Evolutionary conservation across 202 grass and related monocot genomes (phyloP).

Genomic region (Sporobolus alterniflorus): DNA sequence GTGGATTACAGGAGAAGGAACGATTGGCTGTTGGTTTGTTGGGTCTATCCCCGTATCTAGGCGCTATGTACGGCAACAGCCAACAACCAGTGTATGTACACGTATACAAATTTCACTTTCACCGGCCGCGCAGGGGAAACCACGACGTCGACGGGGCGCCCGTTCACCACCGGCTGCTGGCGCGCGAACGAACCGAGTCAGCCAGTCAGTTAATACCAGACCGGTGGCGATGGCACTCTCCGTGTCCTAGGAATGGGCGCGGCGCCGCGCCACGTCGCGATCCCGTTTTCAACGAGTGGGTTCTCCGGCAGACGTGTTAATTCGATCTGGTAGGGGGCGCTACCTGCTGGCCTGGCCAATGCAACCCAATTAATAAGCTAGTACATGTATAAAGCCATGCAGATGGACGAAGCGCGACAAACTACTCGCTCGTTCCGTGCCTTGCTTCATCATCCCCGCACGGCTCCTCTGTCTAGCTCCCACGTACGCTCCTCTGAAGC

Average conservation of each 20-base stretch:
- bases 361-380: neutral
- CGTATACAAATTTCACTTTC: too few relatives aligned
- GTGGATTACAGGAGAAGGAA: too few relatives aligned
- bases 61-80: too few relatives aligned
- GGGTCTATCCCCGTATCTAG: too few relatives aligned
- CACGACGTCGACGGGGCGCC: too few relatives aligned
- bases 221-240: neutral
- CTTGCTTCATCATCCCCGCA: neutral
- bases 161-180: neutral
- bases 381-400: conserved; percentile 26
- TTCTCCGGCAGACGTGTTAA: neutral
- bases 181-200: neutral
- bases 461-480: neutral
- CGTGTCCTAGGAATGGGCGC: neutral
- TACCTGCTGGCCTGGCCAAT: neutral
- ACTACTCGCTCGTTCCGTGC: neutral
- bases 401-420: neutral
- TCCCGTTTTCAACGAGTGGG: conserved; percentile 2
- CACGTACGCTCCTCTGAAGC: neutral
- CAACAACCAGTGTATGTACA: too few relatives aligned
- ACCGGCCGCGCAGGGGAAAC: too few relatives aligned
- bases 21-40: too few relatives aligned
- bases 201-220: neutral
- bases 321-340: neutral
- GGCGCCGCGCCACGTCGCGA: neutral